Percentiles rank a stretch among this genome's conserved stretches.
Evolutionary conservation across 2,329 filamentous ascomycete genomes (phyloP).

Genomic region (Periconia digitata): DNA sequence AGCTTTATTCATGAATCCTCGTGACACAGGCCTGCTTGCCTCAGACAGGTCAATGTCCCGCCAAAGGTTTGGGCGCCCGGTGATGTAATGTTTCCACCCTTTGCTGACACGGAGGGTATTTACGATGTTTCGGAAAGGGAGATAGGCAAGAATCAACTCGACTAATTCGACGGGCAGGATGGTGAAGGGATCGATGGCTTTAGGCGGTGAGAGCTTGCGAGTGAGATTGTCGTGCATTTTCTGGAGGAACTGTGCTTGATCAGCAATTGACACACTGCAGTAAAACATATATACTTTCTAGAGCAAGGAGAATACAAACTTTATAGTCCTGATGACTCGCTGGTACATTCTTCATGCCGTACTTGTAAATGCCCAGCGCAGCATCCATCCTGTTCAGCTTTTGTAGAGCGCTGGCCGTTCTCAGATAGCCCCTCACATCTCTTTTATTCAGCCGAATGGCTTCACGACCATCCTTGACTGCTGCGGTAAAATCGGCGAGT

Average conservation of each 20-base stretch:
- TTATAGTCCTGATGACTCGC: conserved; percentile 37
- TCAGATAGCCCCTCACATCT: conserved; percentile 60
- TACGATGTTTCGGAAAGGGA: conserved; percentile 56
- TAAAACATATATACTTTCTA: background rate
- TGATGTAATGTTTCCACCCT: conserved; percentile 56
- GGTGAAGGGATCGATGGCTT: conserved; percentile 54
- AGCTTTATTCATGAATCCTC: conserved; percentile 45
- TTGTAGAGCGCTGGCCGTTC: conserved; percentile 53
- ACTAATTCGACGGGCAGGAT: conserved; percentile 58
- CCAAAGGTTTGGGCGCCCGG: conserved; percentile 53
- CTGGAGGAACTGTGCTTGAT: conserved; percentile 43
- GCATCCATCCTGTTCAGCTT: conserved; percentile 54
- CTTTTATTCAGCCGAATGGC: conserved; percentile 56
- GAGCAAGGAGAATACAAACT: conserved; percentile 14
- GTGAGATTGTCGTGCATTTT: conserved; percentile 52
- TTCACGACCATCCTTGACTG: conserved; percentile 58
- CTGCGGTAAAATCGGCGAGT: conserved; percentile 52
- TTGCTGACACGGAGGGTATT: conserved; percentile 58
- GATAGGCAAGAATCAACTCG: conserved; percentile 52
- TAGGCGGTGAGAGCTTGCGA: conserved; percentile 44
- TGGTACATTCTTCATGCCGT: conserved; percentile 57
- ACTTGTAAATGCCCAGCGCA: conserved; percentile 59
- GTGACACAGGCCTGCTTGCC: conserved; percentile 47
- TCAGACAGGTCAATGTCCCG: conserved; percentile 55
- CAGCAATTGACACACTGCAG: background rate